Evolutionary conservation across 352 stramenopile species (phyloP).

Genomic region (Phytophthora crassamura): DNA sequence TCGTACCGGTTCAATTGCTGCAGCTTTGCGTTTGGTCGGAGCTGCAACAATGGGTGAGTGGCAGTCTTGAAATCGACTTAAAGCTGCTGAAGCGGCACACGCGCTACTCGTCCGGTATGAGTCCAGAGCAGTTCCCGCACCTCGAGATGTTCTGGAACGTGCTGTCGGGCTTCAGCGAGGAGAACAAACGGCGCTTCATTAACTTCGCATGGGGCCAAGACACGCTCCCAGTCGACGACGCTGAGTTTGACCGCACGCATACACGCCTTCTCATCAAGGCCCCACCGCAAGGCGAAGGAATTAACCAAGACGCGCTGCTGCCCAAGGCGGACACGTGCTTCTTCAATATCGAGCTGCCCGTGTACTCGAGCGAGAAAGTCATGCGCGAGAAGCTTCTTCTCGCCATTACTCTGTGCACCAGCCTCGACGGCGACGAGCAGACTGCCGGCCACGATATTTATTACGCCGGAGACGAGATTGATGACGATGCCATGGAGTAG

Average conservation of each 20-base stretch:
- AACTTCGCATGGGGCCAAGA: slow-evolving; percentile 89
- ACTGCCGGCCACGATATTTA: slow-evolving; percentile 69
- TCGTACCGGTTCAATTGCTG: slow-evolving; percentile 71
- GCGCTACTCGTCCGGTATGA: slow-evolving; percentile 82
- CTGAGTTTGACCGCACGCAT: slow-evolving; percentile 81
- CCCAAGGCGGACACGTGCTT: slow-evolving; percentile 88
- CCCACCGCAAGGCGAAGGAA: slow-evolving; percentile 38
- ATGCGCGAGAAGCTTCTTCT: slow-evolving; percentile 77
- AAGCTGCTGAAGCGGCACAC: slow-evolving; percentile 83
- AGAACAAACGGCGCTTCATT: slow-evolving; percentile 86
- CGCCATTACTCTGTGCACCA: slow-evolving; percentile 84
- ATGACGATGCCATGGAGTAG: slow-evolving; percentile 68
- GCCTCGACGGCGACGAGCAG: slow-evolving; percentile 82
- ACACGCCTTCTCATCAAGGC: slow-evolving; percentile 80
- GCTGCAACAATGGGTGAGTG: slow-evolving; percentile 82
- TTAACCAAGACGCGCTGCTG: slow-evolving; percentile 61
- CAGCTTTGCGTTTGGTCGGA: slow-evolving; percentile 83
- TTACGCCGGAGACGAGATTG: slow-evolving; percentile 65
- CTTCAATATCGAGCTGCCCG: slow-evolving; percentile 86
- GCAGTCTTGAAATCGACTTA: slow-evolving; percentile 78
- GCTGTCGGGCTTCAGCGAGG: slow-evolving; percentile 61
- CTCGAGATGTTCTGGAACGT: slow-evolving; percentile 83
- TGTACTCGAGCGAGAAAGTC: slow-evolving; percentile 73
- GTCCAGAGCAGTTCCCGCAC: slow-evolving; percentile 69
- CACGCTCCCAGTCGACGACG: slow-evolving; percentile 76